phyloP scores from a whole-genome alignment of 192 early-diverging fungal species.

The Diversispora epigaea region DNA sequence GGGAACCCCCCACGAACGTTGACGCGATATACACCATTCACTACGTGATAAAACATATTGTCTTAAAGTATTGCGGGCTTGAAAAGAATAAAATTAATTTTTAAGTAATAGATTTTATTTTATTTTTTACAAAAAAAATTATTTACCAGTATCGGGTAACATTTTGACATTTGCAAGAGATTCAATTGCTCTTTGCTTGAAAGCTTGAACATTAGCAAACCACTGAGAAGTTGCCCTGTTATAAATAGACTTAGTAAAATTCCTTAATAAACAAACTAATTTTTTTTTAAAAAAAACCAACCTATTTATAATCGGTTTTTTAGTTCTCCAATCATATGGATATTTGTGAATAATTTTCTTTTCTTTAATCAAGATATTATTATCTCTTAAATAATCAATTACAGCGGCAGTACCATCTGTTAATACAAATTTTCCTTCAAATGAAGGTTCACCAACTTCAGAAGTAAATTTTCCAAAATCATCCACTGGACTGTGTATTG shows the following conservation, averaged over 20 bases:
- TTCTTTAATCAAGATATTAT: slow-evolving; percentile 48
- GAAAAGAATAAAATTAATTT: background rate
- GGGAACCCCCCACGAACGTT: slow-evolving; percentile 80
- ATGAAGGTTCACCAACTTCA: slow-evolving; percentile 54
- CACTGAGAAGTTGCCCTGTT: slow-evolving; percentile 76
- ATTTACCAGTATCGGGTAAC: slow-evolving; percentile 57
- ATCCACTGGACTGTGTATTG: slow-evolving; percentile 69
- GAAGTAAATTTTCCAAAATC: slow-evolving; percentile 65
- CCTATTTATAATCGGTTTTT: slow-evolving; percentile 72
- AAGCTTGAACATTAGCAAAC: slow-evolving; percentile 71
- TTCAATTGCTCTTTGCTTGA: slow-evolving; percentile 61
- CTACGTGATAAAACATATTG: slow-evolving; percentile 65
- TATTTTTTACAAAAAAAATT: background rate
- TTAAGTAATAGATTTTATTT: background rate
- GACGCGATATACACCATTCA: slow-evolving; percentile 85
- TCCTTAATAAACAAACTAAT: background rate
- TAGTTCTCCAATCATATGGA: slow-evolving; percentile 85
- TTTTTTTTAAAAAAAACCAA: background rate
- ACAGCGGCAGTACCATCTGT: slow-evolving; percentile 58
- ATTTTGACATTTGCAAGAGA: slow-evolving; percentile 56
- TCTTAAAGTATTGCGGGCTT: slow-evolving; percentile 50
- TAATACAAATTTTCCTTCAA: slow-evolving; percentile 64
- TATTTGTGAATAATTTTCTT: slow-evolving; percentile 68
- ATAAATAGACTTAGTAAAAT: background rate
- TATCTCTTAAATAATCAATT: slow-evolving; percentile 49